These are phyloP conservation scores for Annulohypoxylon moriforme DNA, from an alignment of 495 filamentous ascomycete species.

Conservation along the genomic window DNA sequence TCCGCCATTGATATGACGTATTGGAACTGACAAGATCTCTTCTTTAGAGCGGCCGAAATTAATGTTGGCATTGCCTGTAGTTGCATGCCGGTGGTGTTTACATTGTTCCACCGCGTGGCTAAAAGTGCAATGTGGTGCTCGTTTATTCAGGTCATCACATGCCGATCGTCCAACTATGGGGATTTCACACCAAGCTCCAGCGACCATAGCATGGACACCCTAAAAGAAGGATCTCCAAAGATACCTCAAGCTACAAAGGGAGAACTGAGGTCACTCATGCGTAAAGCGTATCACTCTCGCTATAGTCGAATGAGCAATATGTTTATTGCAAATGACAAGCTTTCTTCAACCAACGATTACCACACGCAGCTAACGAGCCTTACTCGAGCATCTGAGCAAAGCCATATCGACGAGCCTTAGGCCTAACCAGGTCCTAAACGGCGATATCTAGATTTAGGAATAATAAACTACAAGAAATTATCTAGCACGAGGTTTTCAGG, in stretches of 20 bases:
- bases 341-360: not conserved
- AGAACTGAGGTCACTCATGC: not conserved
- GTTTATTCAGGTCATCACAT: not conserved
- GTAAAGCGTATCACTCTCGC: not conserved
- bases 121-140: not conserved
- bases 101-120: not conserved
- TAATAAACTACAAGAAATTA: not conserved
- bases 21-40: not conserved
- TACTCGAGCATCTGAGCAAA: not conserved
- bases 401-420: too few species aligned
- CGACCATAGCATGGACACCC: not conserved
- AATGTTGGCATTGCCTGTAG: slow-evolving; percentile 9
- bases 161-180: not conserved
- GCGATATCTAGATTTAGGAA: not conserved
- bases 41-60: slow-evolving; percentile 4
- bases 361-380: not conserved
- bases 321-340: not conserved
- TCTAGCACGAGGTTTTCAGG: not conserved
- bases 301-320: not conserved
- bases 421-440: not conserved
- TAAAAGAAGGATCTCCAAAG: not conserved
- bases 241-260: not conserved
- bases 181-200: not conserved
- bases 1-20: not conserved
- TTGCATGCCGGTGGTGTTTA: not conserved